Percentiles rank a stretch among this genome's conserved stretches.
phyloP scores from a whole-genome alignment of 345 rosid genomes.

The Syzygium grande region DNA sequence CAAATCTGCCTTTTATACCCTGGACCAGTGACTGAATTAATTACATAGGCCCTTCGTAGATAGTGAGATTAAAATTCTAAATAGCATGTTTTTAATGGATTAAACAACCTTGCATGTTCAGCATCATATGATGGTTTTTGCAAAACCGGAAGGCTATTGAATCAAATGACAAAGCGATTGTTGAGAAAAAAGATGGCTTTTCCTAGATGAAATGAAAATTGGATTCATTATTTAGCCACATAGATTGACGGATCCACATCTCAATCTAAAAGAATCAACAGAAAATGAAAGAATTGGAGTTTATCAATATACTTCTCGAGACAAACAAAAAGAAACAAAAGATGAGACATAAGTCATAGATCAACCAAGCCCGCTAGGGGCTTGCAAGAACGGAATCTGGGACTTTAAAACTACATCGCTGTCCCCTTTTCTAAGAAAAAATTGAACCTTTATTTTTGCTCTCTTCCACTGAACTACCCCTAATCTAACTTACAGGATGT shows the following conservation, averaged over 20 bases:
- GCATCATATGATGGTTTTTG: background rate
- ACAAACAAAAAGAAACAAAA: background rate
- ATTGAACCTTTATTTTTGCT: accelerated
- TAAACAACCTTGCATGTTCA: background rate
- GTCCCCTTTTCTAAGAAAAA: background rate
- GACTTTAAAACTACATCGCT: background rate
- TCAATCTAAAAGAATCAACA: background rate
- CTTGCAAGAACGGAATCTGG: background rate
- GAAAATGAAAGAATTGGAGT: background rate
- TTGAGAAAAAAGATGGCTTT: background rate
- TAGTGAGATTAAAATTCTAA: background rate
- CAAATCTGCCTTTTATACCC: background rate
- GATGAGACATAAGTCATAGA: background rate
- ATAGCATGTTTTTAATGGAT: background rate
- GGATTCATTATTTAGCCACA: background rate
- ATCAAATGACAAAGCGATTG: background rate
- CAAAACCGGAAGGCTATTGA: background rate
- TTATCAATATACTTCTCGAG: background rate
- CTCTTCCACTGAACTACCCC: background rate
- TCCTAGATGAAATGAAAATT: background rate
- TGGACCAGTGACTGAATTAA: background rate
- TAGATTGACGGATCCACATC: background rate
- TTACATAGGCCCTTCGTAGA: background rate
- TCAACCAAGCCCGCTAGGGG: background rate
- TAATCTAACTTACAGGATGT: background rate